Conservation (phyloP, 768 basidiomycete genomes). For the Boletus sp. region DNA sequence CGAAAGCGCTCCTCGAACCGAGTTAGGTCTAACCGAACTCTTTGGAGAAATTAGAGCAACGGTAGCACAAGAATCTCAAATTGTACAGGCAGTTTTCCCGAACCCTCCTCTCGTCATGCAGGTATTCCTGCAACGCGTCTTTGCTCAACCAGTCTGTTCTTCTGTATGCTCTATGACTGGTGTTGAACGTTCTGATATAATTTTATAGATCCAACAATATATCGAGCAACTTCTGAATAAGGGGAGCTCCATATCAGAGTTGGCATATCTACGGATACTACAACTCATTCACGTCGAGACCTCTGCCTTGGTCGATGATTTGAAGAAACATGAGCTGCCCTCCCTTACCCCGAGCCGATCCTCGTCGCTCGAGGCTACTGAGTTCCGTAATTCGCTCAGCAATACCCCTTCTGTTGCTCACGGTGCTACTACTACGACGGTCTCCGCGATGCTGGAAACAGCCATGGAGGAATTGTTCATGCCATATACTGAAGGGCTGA, state of each 20-base stretch:
- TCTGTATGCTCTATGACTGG: not conserved
- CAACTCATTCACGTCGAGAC: conserved; percentile 83
- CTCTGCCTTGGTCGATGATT: conserved; percentile 78
- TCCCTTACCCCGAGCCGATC: conserved; percentile 57
- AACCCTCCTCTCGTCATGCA: conserved; percentile 97
- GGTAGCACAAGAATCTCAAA: conserved; percentile 93
- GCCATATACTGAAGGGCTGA: conserved; percentile 85
- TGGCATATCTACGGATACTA: conserved; percentile 87
- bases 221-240: conserved; percentile 84
- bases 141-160: conserved; percentile 85
- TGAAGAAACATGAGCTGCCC: conserved; percentile 86
- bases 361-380: conserved; percentile 53
- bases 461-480: conserved; percentile 96
- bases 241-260: conserved; percentile 72
- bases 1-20: conserved; percentile 67
- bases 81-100: conserved; percentile 98
- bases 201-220: conserved; percentile 86
- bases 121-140: conserved; percentile 94
- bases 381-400: conserved; percentile 55
- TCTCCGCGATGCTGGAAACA: conserved; percentile 86
- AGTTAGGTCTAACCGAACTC: conserved; percentile 73
- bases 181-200: conserved; percentile 3
- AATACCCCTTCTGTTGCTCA: conserved; percentile 40
- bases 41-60: conserved; percentile 87
- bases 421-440: conserved; percentile 43